These are phyloP conservation scores for Torulaspora gathmanii DNA, from an alignment of 805 yeast species.

Conservation along the genomic window DNA sequence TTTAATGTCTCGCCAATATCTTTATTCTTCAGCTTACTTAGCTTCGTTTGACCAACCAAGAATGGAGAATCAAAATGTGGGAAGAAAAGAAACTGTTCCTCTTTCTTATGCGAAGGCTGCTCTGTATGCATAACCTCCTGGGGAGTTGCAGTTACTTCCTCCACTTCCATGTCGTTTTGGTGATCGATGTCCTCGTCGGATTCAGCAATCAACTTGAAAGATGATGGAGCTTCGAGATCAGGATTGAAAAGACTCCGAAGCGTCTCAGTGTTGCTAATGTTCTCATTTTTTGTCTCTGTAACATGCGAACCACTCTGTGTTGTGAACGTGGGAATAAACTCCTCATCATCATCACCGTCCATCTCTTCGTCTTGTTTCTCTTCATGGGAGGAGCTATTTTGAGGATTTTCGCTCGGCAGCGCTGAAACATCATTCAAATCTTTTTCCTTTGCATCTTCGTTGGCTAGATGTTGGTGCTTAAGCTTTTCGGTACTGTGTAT, in stretches of 20 bases:
- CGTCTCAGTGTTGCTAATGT: conserved; percentile 49
- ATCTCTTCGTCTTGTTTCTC: conserved; percentile 28
- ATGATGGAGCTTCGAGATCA: conserved; percentile 31
- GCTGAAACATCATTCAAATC: neutral
- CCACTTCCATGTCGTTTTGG: conserved; percentile 22
- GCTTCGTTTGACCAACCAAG: conserved; percentile 76
- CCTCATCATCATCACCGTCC: conserved; percentile 38
- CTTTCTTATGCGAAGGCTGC: conserved; percentile 23
- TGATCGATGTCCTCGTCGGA: conserved; percentile 48
- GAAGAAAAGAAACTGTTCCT: conserved; percentile 63
- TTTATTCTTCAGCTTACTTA: conserved; percentile 46
- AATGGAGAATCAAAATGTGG: conserved; percentile 82
- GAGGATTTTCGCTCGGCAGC: neutral
- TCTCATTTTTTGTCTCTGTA: conserved; percentile 2
- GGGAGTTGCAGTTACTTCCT: conserved; percentile 17
- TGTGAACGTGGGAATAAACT: conserved; percentile 51
- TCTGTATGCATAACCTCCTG: conserved; percentile 6
- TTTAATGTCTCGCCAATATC: conserved; percentile 35
- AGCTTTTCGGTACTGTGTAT: neutral
- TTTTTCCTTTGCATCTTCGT: neutral
- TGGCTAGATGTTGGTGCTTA: conserved; percentile 17
- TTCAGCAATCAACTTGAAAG: conserved; percentile 43
- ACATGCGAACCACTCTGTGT: conserved; percentile 1
- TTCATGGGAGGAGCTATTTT: conserved; percentile 13
- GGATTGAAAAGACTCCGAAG: conserved; percentile 58